These are phyloP conservation scores for Pythium chondricola DNA, from an alignment of 352 stramenopile genomes.

Conservation along the genomic window DNA sequence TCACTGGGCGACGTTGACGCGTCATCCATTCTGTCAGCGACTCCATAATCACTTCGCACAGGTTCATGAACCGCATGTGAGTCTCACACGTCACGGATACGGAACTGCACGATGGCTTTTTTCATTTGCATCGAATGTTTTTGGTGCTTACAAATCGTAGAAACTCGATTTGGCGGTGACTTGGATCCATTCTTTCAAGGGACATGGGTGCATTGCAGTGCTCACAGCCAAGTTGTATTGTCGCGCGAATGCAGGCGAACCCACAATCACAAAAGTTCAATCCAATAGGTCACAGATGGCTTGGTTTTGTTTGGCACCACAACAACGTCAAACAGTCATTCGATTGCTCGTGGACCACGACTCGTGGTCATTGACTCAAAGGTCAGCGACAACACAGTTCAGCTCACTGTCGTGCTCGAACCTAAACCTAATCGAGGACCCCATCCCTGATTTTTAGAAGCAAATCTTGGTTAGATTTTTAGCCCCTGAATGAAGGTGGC, in stretches of 20 bases:
- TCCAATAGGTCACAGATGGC: constrained; percentile 21
- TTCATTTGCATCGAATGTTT: too few species aligned
- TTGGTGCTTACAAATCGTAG: too few species aligned
- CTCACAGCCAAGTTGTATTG: too few species aligned
- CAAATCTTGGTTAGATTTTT: constrained; percentile 1
- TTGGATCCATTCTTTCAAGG: constrained; percentile 21
- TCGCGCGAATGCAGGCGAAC: constrained; percentile 17
- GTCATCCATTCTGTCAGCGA: too few species aligned
- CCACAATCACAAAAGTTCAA: constrained; percentile 22
- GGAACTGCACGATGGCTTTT: too few species aligned
- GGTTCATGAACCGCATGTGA: too few species aligned
- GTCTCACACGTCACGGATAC: too few species aligned
- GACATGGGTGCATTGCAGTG: constrained; percentile 4
- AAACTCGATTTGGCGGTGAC: background rate
- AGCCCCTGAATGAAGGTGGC: constrained; percentile 15
- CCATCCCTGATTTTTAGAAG: constrained; percentile 16
- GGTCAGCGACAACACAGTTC: constrained; percentile 18
- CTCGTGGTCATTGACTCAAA: too few species aligned
- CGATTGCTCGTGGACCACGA: too few species aligned
- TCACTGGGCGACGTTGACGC: too few species aligned
- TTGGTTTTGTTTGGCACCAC: constrained; percentile 7
- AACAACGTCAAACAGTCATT: too few species aligned
- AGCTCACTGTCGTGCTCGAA: constrained; percentile 17
- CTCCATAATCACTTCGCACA: background rate
- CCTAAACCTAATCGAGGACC: constrained; percentile 15